Percentiles rank a stretch among this genome's conserved stretches.
phyloP scores from a whole-genome alignment of 352 stramenopile genomes.

The Pythium oligandrum region DNA sequence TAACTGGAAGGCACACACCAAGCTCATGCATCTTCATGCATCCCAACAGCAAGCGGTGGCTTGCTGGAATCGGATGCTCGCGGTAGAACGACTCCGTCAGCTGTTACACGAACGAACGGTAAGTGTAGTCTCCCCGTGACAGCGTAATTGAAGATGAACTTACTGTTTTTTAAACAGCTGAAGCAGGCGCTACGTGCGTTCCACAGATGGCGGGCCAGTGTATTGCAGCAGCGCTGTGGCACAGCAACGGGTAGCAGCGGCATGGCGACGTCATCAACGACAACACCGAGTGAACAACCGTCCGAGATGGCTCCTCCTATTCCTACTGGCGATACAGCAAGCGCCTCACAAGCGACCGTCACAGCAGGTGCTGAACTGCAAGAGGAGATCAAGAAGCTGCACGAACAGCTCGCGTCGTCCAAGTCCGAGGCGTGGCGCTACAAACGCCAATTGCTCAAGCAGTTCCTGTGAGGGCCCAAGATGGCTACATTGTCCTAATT shows the following conservation, averaged over 20 bases:
- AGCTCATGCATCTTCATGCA: constrained; percentile 27
- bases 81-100: constrained; percentile 47
- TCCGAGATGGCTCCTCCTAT: neutral
- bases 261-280: neutral
- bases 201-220: constrained; percentile 1
- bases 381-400: constrained; percentile 62
- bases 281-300: neutral
- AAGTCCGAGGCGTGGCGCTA: constrained; percentile 71
- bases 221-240: too few relatives aligned
- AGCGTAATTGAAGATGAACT: too few relatives aligned
- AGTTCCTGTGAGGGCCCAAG: constrained; percentile 40
- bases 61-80: constrained; percentile 69
- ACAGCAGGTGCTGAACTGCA: constrained; percentile 29
- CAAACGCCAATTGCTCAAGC: constrained; percentile 75
- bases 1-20: constrained; percentile 34
- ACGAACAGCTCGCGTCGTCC: constrained; percentile 57
- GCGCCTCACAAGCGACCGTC: too few relatives aligned
- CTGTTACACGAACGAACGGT: constrained; percentile 38
- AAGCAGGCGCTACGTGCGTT: constrained; percentile 13
- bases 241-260: too few relatives aligned
- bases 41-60: constrained; percentile 38
- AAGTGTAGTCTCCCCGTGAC: constrained; percentile 1
- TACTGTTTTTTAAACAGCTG: constrained; percentile 1
- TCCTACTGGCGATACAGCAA: neutral
- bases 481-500: constrained; percentile 2